These are phyloP conservation scores for Saksenaea oblongispora DNA, from an alignment of 371 early-diverging fungal species.

Conservation along the genomic window DNA sequence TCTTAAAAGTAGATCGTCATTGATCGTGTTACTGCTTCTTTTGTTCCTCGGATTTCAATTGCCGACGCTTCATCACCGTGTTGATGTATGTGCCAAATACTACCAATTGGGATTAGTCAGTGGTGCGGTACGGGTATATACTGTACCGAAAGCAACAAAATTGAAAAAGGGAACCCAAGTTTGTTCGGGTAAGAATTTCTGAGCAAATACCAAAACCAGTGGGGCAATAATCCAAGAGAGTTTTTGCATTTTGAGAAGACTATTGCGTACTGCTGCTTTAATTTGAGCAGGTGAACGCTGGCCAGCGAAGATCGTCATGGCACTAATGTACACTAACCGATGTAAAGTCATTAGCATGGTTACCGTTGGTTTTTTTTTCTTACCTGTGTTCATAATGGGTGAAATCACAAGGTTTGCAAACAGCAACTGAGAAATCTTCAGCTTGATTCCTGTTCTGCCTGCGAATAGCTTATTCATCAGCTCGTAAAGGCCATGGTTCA, in stretches of 20 bases:
- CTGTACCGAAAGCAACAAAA: slow-evolving; percentile 69
- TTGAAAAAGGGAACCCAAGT: slow-evolving; percentile 94
- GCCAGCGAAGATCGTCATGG: slow-evolving; percentile 83
- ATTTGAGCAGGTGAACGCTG: slow-evolving; percentile 56
- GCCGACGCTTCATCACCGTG: slow-evolving; percentile 70
- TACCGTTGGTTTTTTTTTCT: slow-evolving; percentile 10
- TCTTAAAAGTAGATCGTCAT: background rate
- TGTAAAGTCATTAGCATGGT: background rate
- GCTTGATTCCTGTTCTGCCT: slow-evolving; percentile 58
- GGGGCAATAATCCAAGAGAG: slow-evolving; percentile 84
- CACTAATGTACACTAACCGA: slow-evolving; percentile 71
- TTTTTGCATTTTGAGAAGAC: slow-evolving; percentile 78
- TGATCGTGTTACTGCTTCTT: slow-evolving; percentile 33
- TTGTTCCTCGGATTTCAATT: slow-evolving; percentile 44
- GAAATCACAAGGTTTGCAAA: slow-evolving; percentile 72
- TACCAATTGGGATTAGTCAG: slow-evolving; percentile 7
- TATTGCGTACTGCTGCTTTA: slow-evolving; percentile 51
- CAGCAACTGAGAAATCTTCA: slow-evolving; percentile 65
- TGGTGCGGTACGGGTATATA: background rate
- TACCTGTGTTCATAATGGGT: slow-evolving; percentile 83
- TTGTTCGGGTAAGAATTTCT: slow-evolving; percentile 71
- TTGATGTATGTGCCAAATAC: slow-evolving; percentile 84
- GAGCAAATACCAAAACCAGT: slow-evolving; percentile 71
- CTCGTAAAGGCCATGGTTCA: slow-evolving; percentile 73
- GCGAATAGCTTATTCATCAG: slow-evolving; percentile 64